These are phyloP conservation scores for Rhodamnia rubescens DNA, from an alignment of 345 rosid genomes.

Conservation along the genomic window DNA sequence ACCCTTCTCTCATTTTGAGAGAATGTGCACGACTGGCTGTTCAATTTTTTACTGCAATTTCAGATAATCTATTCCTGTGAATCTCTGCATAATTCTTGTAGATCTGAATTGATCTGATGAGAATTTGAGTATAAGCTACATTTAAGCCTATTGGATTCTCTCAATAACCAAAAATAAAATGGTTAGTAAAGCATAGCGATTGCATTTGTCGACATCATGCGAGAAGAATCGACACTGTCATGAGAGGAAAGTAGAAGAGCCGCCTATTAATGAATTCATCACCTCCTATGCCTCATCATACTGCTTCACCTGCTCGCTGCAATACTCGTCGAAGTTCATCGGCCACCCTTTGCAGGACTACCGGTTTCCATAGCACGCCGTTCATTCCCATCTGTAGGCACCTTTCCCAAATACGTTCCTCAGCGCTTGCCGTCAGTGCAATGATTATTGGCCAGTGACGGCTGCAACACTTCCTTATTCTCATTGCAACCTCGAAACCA, in stretches of 20 bases:
- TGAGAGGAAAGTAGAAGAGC: background rate
- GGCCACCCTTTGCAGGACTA: conserved; percentile 63
- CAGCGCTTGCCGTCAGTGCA: conserved; percentile 83
- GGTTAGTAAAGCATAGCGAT: background rate
- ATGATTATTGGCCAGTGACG: conserved; percentile 72
- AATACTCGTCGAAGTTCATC: conserved; percentile 69
- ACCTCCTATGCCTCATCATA: conserved; percentile 4
- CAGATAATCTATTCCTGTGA: background rate
- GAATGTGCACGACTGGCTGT: background rate
- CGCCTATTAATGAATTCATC: background rate
- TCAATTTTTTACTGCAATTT: background rate
- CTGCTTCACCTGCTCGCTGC: conserved; percentile 49
- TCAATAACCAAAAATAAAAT: background rate
- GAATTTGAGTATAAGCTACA: background rate
- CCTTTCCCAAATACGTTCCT: conserved; percentile 61
- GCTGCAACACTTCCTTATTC: conserved; percentile 74
- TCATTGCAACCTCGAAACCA: conserved; percentile 79
- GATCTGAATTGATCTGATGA: background rate
- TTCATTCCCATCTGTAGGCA: conserved; percentile 82
- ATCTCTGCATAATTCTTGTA: background rate
- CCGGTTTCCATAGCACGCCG: conserved; percentile 84
- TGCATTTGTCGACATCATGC: background rate
- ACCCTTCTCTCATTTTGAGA: background rate
- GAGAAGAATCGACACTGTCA: background rate
- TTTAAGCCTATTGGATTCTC: background rate